Conservation (phyloP, 202 grass and related monocot genomes). For the Brachypodium distachyon region DNA sequence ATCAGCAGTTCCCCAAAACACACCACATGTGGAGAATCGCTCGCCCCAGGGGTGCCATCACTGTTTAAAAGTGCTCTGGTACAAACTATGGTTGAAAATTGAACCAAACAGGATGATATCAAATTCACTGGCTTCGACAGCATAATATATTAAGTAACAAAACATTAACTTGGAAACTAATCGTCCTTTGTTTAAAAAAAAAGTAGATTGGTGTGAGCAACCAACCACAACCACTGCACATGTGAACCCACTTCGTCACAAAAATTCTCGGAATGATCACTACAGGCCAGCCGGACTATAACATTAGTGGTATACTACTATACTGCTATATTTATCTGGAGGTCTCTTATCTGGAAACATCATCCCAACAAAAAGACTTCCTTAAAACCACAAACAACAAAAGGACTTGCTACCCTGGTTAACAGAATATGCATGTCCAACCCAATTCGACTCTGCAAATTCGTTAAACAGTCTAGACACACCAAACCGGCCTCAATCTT, state of each 20-base stretch:
- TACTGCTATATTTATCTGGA: background rate
- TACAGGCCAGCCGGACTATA: background rate
- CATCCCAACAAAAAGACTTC: background rate
- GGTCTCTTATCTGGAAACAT: slow-evolving; percentile 15
- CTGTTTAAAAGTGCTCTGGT: slow-evolving; percentile 29
- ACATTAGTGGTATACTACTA: too few relatives aligned
- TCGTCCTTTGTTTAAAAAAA: background rate
- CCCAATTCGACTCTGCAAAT: background rate
- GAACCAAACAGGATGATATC: slow-evolving; percentile 22
- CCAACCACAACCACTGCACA: background rate
- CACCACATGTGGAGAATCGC: slow-evolving; percentile 62
- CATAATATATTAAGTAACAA: background rate
- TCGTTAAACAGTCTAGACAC: background rate
- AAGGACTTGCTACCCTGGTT: background rate
- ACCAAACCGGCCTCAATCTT: background rate
- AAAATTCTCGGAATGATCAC: background rate
- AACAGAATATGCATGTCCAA: background rate
- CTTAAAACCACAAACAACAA: background rate
- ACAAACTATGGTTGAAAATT: slow-evolving; percentile 34
- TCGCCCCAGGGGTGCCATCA: slow-evolving; percentile 21
- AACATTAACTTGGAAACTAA: background rate
- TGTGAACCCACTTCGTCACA: background rate
- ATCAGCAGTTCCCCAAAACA: slow-evolving; percentile 93
- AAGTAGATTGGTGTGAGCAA: background rate
- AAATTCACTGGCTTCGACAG: background rate